Evolutionary conservation across 2,329 filamentous ascomycete species (phyloP), one percentile per base, ranked within the genome.

Genomic region (Rutstroemia sp.): DNA sequence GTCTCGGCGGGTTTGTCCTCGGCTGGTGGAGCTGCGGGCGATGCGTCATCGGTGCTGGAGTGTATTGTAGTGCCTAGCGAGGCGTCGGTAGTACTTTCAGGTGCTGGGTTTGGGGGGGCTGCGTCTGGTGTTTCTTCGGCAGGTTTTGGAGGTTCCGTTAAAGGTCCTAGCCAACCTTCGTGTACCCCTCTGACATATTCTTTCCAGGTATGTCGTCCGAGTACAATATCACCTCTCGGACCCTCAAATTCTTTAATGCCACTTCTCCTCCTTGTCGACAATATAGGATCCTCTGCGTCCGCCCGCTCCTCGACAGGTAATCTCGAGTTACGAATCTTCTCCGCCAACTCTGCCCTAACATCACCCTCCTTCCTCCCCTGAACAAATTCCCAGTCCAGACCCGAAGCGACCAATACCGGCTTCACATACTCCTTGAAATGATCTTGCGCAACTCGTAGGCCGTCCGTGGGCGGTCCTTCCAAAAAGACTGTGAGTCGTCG

Each of bases 371-470:
- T 86, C 53, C 92, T 79, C 5, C 92, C 94, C 73, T 97, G 92
- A 5, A 97, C 82, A 57, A 96, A 95, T 66, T 96, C 92, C 84
- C 95, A 97, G 71, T 99, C 94, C 68, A 97, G 75, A 0, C 92
- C 92, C 1, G 89, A 92, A 2, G 90, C 87, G 4, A 94, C 88
- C 41, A 99, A 75, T 25, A 99, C 81, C 1, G 94, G 94, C 76
- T 97, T 97, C 45, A 96, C 82, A 69, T 96, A 99, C 70, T 96
- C 89, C 67, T 91, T 86, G 72, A 96, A 99, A 73, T 97, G 92
- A 64, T 97, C 91, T 65, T 95, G 87, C n/a, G 92, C 89, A 44
- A 82, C 74, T 56, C 91, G 82, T 54, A 97, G 75, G 5, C 89
- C 87, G 72, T 97, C 92, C 12, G 87, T 89, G 0, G 94, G 94